A percentile compares a stretch with the other conserved stretches of the same genome.
phyloP scores from a whole-genome alignment of 495 filamentous ascomycete species.

The Penicillium bovifimosum region DNA sequence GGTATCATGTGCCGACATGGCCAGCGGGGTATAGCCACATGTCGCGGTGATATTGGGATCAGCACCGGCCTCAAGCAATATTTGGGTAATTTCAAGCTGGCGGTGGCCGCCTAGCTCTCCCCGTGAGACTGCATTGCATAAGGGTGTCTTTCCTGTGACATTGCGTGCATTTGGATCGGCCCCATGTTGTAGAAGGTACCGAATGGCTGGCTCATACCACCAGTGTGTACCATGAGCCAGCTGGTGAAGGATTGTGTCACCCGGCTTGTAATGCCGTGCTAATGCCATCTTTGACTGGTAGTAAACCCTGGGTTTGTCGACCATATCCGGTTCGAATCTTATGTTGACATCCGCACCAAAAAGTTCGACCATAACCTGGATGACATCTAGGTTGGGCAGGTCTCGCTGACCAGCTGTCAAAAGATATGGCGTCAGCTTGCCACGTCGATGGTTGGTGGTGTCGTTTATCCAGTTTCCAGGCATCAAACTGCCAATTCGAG shows the following conservation, averaged over 20 bases:
- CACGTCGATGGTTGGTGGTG: neutral
- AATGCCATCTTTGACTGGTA: slow-evolving; percentile 7
- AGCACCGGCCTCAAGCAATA: slow-evolving; percentile 32
- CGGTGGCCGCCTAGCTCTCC: slow-evolving; percentile 5
- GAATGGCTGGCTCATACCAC: slow-evolving; percentile 43
- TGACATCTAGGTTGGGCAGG: slow-evolving; percentile 38
- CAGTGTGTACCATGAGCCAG: slow-evolving; percentile 33
- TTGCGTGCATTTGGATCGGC: slow-evolving; percentile 35
- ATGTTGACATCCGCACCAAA: slow-evolving; percentile 32
- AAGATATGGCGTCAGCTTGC: slow-evolving; percentile 19
- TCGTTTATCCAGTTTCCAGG: slow-evolving; percentile 16
- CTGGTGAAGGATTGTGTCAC: slow-evolving; percentile 31
- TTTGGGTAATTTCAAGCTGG: slow-evolving; percentile 19
- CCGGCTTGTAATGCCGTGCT: slow-evolving; percentile 7
- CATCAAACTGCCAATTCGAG: slow-evolving; percentile 10
- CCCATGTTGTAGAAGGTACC: slow-evolving; percentile 38
- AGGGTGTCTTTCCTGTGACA: slow-evolving; percentile 31
- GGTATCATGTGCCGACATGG: slow-evolving; percentile 10
- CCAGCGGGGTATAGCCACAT: slow-evolving; percentile 15
- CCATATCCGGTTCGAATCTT: slow-evolving; percentile 4
- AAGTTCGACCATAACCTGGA: slow-evolving; percentile 38
- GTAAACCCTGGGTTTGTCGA: slow-evolving; percentile 6
- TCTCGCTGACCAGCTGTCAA: slow-evolving; percentile 24
- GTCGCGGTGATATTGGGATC: slow-evolving; percentile 31
- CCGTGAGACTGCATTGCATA: slow-evolving; percentile 31